phyloP scores from a whole-genome alignment of 345 rosid species.

The Eucalyptus sp. region DNA sequence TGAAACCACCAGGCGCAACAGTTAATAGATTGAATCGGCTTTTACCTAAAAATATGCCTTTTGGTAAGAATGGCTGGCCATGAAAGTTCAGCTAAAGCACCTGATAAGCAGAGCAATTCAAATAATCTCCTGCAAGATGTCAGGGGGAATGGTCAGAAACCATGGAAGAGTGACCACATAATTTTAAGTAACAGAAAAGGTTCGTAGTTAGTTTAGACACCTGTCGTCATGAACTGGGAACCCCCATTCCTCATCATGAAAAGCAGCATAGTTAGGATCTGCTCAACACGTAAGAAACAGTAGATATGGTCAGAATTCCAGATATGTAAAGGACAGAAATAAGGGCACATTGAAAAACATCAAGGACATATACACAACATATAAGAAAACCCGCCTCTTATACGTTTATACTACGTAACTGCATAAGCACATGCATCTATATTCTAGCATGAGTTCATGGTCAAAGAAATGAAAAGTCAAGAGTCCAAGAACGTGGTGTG shows the following conservation, averaged over 20 bases:
- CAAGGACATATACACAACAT: background rate
- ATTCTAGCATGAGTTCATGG: background rate
- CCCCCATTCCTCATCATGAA: conserved; percentile 97
- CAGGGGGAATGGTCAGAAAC: background rate
- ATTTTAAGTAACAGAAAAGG: background rate
- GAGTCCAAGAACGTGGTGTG: background rate
- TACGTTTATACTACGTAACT: background rate
- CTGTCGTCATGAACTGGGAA: conserved; percentile 69
- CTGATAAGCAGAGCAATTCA: conserved; percentile 72
- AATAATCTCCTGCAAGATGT: conserved; percentile 52
- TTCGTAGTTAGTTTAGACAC: conserved; percentile 20
- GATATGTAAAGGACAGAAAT: background rate
- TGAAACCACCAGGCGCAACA: background rate
- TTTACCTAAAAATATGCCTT: conserved; percentile 64
- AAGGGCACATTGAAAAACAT: background rate
- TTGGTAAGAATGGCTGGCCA: conserved; percentile 76
- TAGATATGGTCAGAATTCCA: background rate
- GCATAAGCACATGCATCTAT: background rate
- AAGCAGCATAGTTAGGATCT: conserved; percentile 35
- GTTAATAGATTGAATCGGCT: background rate
- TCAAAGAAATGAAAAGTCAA: background rate
- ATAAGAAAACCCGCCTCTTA: background rate
- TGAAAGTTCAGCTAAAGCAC: conserved; percentile 77
- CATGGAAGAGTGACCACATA: background rate
- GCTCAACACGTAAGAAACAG: background rate